Evolutionary conservation across 371 early-diverging fungal genomes (phyloP), one percentile per base, ranked within the genome.

Genomic region (Rhizomucor pusillus): DNA sequence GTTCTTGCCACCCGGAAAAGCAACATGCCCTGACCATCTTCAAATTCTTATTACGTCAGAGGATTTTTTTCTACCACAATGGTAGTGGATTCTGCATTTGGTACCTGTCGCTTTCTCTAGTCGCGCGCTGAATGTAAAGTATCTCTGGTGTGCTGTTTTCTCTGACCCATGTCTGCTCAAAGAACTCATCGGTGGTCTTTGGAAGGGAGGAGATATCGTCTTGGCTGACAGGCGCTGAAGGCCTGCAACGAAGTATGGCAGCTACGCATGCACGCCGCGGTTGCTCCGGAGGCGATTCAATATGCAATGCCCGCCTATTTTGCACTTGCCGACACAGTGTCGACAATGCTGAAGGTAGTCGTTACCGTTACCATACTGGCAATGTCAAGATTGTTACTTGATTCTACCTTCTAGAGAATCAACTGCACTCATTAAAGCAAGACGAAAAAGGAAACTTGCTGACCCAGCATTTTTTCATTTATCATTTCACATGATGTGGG

Each of bases 21-120:
- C 85, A 45, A 88, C 86, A 75, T 90, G 90, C 6, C 88, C 88
- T 36, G 84, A 83, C 88, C 90, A 75, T 49, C 75, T 75, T 22
- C 19, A 14, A 19, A 1, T 25, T 34, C 22, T 2, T 16, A 44
- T 20, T 12, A 35, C 13, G 13, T 22, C 12, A 52, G 22, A 60
- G 47, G 11, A 24, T 20, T 19, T 4, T 13, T 16, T 19, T 56
- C 10, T 16, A 47, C 22, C 13, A 23, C 9, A 47, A 22, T 39
- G 19, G 16, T 13, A 12, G 7, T 29, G 6, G 14, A 29, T 36
- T 23, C 18, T 48, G 2, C 50, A 14, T 5, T 37, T 40, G n/a
- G n/a, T 57, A 90, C 67, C 85, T 72, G 65, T 90, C 90, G 12
- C 80, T 71, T 25, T 59, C 71, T 24, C 83, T 71, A 37, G 80